phyloP scores from a whole-genome alignment of 2,329 filamentous ascomycete genomes.

The Blumeriella jaapii region DNA sequence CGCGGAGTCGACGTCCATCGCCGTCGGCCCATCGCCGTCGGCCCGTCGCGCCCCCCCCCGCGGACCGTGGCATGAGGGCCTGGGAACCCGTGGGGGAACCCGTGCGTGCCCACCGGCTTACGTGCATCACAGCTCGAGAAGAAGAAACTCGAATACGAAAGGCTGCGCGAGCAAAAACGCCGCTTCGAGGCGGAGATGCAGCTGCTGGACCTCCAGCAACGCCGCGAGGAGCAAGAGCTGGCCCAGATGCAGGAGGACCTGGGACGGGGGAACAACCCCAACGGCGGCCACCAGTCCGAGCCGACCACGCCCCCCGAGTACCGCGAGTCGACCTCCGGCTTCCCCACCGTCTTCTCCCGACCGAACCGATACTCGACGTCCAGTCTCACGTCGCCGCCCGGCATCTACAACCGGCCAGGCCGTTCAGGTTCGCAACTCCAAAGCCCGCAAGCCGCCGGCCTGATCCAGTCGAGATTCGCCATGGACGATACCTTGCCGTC shows the following conservation, averaged over 20 bases:
- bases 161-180: constrained; percentile 76
- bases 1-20: no score
- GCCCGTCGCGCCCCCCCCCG: no score
- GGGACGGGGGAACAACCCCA: constrained; percentile 38
- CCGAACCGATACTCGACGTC: constrained; percentile 84
- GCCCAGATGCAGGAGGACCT: constrained; percentile 76
- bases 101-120: no score
- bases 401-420: constrained; percentile 59
- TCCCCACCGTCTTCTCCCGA: constrained; percentile 69
- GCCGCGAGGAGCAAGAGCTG: constrained; percentile 72
- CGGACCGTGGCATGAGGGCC: no score
- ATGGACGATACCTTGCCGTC: constrained; percentile 61
- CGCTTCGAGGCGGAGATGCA: constrained; percentile 90
- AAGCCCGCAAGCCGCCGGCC: constrained; percentile 60
- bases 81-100: no score
- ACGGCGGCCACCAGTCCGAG: constrained; percentile 68
- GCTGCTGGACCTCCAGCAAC: constrained; percentile 74
- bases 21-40: no score
- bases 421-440: constrained; percentile 71
- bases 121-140: constrained; percentile 63
- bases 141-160: constrained; percentile 86
- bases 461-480: constrained; percentile 46
- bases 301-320: constrained; percentile 95
- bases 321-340: constrained; percentile 57
- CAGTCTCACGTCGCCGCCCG: constrained; percentile 72